A percentile compares a stretch with the other conserved stretches of the same genome.
These are phyloP conservation scores for Naganishia cerealis DNA, from an alignment of 1,284 basidiomycete genomes.

Conservation along the genomic window DNA sequence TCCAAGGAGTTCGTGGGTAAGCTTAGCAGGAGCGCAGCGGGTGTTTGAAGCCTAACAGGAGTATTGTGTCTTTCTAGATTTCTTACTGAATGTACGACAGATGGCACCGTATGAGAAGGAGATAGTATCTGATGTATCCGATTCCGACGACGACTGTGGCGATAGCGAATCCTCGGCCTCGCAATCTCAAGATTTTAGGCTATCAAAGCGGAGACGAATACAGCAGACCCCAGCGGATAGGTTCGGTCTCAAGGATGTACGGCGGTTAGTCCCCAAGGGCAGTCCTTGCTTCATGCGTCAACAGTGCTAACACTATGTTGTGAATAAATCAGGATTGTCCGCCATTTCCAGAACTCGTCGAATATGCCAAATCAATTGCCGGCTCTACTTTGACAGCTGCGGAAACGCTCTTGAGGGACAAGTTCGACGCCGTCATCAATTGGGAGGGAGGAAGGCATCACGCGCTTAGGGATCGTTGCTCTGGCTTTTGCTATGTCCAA, in stretches of 20 bases:
- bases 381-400: slow-evolving; percentile 75
- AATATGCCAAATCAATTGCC: slow-evolving; percentile 70
- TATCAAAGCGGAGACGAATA: slow-evolving; percentile 2
- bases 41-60: not conserved
- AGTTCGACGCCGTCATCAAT: slow-evolving; percentile 67
- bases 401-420: slow-evolving; percentile 58
- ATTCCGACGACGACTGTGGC: not conserved
- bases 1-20: slow-evolving; percentile 53
- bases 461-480: slow-evolving; percentile 63
- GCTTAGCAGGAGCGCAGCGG: slow-evolving; percentile 8
- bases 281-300: not conserved
- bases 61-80: not conserved
- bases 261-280: slow-evolving; percentile 6
- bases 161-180: not conserved
- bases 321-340: slow-evolving; percentile 69
- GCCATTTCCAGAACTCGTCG: slow-evolving; percentile 65
- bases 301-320: too few relatives aligned
- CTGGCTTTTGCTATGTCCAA: slow-evolving; percentile 91
- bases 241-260: slow-evolving; percentile 19
- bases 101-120: not conserved
- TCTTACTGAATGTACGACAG: not conserved
- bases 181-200: not conserved
- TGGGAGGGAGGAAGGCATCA: slow-evolving; percentile 74
- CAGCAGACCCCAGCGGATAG: slow-evolving; percentile 8
- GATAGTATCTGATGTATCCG: not conserved